Evolutionary conservation across 768 basidiomycete genomes (phyloP), one percentile per base, ranked within the genome.

Genomic region (Daedalea quercina): DNA sequence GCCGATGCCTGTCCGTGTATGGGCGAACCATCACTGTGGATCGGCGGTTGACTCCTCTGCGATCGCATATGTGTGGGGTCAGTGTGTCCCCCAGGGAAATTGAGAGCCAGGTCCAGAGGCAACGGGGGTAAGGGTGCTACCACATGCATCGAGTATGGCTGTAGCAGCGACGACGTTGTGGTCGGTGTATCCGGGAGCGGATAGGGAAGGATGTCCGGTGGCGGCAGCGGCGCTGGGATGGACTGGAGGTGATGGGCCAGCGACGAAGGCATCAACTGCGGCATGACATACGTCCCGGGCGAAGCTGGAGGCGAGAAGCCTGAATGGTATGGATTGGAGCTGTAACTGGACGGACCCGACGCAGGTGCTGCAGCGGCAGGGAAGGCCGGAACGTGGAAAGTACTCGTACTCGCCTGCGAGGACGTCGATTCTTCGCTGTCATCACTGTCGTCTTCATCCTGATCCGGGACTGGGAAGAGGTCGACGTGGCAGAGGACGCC

Each of bases 401-500:
- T 40, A 15, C 15, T 40, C 15, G 37, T 15, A 15, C 37, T 40
- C 37, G 37, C 37, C 37, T 40, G 13, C 17, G 44, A 44, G 13
- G 44, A 3, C 23, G 44, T 22, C 20, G 44, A 44, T 17, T 13
- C 24, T 20, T 9, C 24, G 13, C 44, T 44, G 44, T 22, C 24
- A 22, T 44, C 26, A 33, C 33, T 20, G 4, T 34, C 3, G 31
- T 47, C 20, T 17, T 47, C 48, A 31, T 58, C 59, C 28, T 54
- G 47, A 3, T 50, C 25, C 1, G 63, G 61, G 1, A 87, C 77
- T 3, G 82, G 84, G 56, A 87, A 87, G 17, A 91, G 72, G 67
- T 90, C 89, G 37, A 87, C 85, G 2, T 83, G 86, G 66, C 89
- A 90, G n/a, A 90, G 65, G 15, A 89, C 73, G 3, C 89, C 88